Evolutionary conservation across 106 monocot species (phyloP).

Genomic region (Dioscorea zingiberensis): DNA sequence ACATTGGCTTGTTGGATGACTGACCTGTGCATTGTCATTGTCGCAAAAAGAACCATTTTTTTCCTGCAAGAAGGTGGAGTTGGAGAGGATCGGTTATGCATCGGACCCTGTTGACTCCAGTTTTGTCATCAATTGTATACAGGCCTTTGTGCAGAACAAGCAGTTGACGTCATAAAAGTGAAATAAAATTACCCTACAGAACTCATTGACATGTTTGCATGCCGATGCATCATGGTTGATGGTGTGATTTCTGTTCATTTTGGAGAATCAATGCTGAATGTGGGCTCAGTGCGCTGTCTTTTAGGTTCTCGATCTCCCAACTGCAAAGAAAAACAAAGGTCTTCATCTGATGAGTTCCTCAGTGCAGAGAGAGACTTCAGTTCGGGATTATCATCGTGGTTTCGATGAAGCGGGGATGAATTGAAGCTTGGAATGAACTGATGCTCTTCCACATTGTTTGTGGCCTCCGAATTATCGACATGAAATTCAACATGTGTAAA

Average conservation of each 20-base stretch:
- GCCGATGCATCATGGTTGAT: background rate
- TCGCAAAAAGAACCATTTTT: background rate
- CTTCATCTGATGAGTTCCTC: conserved; percentile 55
- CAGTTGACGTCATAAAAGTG: too few species aligned
- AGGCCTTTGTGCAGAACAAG: too few species aligned
- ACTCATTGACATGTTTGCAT: background rate
- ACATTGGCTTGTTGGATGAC: background rate
- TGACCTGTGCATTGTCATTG: background rate
- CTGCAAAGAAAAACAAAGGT: conserved; percentile 57
- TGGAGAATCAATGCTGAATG: conserved; percentile 5
- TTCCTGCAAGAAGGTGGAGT: background rate
- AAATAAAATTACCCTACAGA: background rate
- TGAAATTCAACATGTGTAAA: conserved; percentile 25
- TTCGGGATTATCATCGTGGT: conserved; percentile 26
- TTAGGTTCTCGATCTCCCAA: conserved; percentile 68
- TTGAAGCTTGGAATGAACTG: conserved; percentile 77
- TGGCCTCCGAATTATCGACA: conserved; percentile 24
- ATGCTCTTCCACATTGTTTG: conserved; percentile 60
- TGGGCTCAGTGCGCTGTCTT: conserved; percentile 38
- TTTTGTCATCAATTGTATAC: background rate
- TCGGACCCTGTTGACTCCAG: background rate
- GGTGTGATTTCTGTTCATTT: conserved; percentile 6
- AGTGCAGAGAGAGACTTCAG: conserved; percentile 41
- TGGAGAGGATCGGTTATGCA: background rate
- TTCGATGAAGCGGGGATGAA: conserved; percentile 34